Evolutionary conservation across 2,329 filamentous ascomycete species (phyloP), one percentile per base, ranked within the genome.

Genomic region (Aspergillus brasiliensis): DNA sequence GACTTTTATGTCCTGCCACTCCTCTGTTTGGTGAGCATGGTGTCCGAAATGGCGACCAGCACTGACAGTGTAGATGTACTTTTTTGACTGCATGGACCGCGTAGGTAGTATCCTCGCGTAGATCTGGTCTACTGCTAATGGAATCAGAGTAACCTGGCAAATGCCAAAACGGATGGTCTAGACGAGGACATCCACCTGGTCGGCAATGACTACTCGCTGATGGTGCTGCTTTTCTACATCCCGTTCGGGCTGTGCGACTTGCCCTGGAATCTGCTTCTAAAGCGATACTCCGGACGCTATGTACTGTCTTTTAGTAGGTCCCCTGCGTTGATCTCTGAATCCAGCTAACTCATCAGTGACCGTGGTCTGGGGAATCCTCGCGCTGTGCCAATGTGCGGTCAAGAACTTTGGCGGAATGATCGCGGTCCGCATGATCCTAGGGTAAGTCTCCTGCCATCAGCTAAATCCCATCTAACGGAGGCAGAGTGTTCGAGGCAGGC

Each of bases 171-270:
- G 0, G 80, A 83, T 56, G 80, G 80, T 5, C 71, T 80, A 37
- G 76, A 79, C n/a, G 65, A 68, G 17, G 81, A 83, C 51, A 55
- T 71, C 15, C 31, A 67, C 8, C 62, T 72, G 2, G 49, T 71
- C 76, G 51, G 72, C 63, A 57, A 82, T 79, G 59, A 76, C 11
- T 72, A 71, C 27, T 71, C 69, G 1, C 51, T 72, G 2, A 55
- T 70, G 1, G 77, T 84, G 5, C 65, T 83, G 3, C 69, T 84
- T 0, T 84, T 84, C 62, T 83, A 83, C 58, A 76, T 84, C 2
- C 82, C 82, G 0, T 82, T 82, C 60, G 81, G 80, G 0, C 65
- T 83, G 1, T 81, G 75, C 54, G 80, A 83, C 64, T 67, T 84
- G 11, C 81, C 81, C 10, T 75, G 83, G 48, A 83, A 70, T 34